phyloP scores from a whole-genome alignment of 768 basidiomycete species.

The Strobilomyces dryophilus region DNA sequence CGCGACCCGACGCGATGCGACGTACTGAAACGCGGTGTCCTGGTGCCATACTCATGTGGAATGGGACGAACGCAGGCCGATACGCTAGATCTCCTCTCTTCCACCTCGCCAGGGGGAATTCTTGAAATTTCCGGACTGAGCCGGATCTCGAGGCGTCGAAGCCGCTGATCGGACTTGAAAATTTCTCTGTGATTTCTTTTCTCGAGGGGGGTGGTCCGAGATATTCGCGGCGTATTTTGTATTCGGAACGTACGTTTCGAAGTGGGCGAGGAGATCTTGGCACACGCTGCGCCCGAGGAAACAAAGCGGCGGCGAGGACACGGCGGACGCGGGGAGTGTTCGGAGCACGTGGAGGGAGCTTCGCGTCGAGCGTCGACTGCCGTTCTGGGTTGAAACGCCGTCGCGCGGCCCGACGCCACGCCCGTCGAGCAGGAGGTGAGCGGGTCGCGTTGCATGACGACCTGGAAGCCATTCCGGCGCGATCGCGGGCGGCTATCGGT shows the following conservation, averaged over 20 bases:
- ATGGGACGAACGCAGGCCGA: background rate
- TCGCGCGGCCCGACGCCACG: background rate
- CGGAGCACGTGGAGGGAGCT: too few relatives aligned
- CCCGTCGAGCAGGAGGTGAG: background rate
- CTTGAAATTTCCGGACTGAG: conserved; percentile 13
- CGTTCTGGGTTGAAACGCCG: too few relatives aligned
- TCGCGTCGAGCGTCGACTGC: too few relatives aligned
- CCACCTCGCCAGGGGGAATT: conserved; percentile 6
- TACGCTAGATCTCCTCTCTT: conserved; percentile 1
- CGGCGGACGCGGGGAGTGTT: background rate
- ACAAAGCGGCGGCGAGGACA: conserved; percentile 1
- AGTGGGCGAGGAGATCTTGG: conserved; percentile 1
- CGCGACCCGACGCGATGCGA: background rate
- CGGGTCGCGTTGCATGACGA: conserved; percentile 15
- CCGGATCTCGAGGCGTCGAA: conserved; percentile 20
- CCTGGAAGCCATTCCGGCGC: conserved; percentile 11
- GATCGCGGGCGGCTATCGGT: conserved; percentile 20
- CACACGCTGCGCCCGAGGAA: conserved; percentile 1
- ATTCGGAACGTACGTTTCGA: conserved; percentile 4
- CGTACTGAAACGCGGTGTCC: background rate
- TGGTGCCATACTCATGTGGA: background rate
- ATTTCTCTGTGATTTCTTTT: conserved; percentile 5
- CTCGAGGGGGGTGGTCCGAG: conserved; percentile 12
- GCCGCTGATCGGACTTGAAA: conserved; percentile 14
- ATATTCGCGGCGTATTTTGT: conserved; percentile 18